Conservation (phyloP, 352 stramenopile species). For the Phytophthora palmivora region DNA sequence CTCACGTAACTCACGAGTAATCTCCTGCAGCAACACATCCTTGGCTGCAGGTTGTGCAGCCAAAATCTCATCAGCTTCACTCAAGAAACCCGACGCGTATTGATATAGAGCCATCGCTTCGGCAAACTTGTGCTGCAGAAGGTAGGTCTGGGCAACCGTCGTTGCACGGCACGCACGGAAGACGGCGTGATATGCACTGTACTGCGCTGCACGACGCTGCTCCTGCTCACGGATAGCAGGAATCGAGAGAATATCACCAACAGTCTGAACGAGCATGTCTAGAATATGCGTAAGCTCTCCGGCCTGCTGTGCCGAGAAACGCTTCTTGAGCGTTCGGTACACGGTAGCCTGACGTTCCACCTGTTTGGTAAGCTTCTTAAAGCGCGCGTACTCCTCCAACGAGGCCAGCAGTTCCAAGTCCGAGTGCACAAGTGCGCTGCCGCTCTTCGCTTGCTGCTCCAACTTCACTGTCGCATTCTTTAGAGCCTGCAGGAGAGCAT, state of each 20-base stretch:
- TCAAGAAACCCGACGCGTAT: conserved; percentile 67
- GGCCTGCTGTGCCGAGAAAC: conserved; percentile 49
- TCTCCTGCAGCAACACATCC: conserved; percentile 67
- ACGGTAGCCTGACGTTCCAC: conserved; percentile 68
- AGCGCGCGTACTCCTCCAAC: conserved; percentile 80
- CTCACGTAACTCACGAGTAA: conserved; percentile 62
- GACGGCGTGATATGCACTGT: conserved; percentile 72
- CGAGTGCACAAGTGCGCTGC: conserved; percentile 70
- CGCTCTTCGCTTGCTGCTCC: conserved; percentile 83
- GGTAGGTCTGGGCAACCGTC: conserved; percentile 73
- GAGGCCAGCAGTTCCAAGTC: conserved; percentile 72
- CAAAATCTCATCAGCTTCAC: conserved; percentile 67
- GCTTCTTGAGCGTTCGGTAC: conserved; percentile 71
- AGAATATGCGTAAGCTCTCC: conserved; percentile 84
- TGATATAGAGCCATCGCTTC: conserved; percentile 79
- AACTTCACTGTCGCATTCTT: conserved; percentile 70
- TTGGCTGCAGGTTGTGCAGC: conserved; percentile 62
- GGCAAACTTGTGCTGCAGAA: conserved; percentile 69
- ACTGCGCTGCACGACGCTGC: conserved; percentile 56
- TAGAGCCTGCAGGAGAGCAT: conserved; percentile 69
- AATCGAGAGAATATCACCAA: conserved; percentile 80
- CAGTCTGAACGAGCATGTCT: conserved; percentile 84
- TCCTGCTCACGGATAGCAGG: conserved; percentile 65
- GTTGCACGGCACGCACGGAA: conserved; percentile 72
- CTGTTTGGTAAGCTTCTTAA: conserved; percentile 78